Conservation (phyloP, 2,329 filamentous ascomycete species). For the Fusarium veterinarium region DNA sequence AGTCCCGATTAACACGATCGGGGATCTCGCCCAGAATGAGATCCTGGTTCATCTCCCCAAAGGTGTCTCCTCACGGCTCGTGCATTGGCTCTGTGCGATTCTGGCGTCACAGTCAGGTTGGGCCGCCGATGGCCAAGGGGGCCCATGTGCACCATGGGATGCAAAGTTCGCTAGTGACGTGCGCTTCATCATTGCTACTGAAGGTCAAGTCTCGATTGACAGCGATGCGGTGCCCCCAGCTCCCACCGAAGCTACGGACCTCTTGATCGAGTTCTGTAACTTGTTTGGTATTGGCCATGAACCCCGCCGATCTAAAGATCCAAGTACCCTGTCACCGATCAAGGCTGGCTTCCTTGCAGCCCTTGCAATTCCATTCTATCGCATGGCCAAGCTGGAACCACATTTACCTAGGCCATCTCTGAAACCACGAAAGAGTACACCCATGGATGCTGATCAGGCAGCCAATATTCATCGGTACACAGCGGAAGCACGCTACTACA, state of each 20-base stretch:
- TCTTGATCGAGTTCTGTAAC: conserved; percentile 44
- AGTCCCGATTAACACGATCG: conserved; percentile 32
- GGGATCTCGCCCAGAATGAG: conserved; percentile 24
- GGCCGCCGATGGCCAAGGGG: conserved; percentile 34
- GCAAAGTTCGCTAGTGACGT: conserved; percentile 27
- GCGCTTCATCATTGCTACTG: conserved; percentile 38
- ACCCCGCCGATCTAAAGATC: conserved; percentile 6
- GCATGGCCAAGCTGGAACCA: conserved; percentile 42
- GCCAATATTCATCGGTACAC: conserved; percentile 36
- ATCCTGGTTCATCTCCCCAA: conserved; percentile 37
- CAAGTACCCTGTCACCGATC: conserved; percentile 36
- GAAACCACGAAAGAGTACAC: conserved; percentile 1
- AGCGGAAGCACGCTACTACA: conserved; percentile 43
- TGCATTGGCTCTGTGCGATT: conserved; percentile 46
- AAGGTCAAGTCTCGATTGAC: conserved; percentile 33
- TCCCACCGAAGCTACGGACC: conserved; percentile 37
- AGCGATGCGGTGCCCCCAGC: conserved; percentile 22
- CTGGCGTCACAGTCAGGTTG: conserved; percentile 39
- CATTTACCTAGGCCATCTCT: conserved; percentile 36
- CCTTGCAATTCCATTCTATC: conserved; percentile 44
- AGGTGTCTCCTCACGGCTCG: conserved; percentile 35
- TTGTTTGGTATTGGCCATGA: conserved; percentile 42
- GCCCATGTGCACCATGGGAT: conserved; percentile 37
- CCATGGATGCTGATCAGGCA: conserved; percentile 16
- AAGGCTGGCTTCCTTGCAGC: conserved; percentile 43